A percentile compares a stretch with the other conserved stretches of the same genome.
phyloP scores from a whole-genome alignment of 306 rosid species.

The Pyrus bretschneideri region DNA sequence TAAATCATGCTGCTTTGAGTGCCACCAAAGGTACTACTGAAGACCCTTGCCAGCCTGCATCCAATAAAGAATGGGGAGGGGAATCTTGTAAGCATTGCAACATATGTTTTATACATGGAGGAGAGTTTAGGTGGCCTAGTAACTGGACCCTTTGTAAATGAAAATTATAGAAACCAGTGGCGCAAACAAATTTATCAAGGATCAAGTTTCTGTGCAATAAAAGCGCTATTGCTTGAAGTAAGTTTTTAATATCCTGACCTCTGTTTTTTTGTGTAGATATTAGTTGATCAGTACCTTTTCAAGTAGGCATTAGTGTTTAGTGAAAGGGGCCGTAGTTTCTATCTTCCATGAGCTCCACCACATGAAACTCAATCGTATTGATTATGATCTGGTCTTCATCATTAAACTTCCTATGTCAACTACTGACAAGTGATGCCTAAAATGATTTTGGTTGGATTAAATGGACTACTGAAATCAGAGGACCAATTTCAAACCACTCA shows the following conservation, averaged over 20 bases:
- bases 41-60: slow-evolving; percentile 55
- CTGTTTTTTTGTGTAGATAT: slow-evolving; percentile 6
- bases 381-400: not conserved
- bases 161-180: slow-evolving; percentile 63
- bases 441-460: not conserved
- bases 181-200: slow-evolving; percentile 62
- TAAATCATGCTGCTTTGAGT: slow-evolving; percentile 81
- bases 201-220: slow-evolving; percentile 46
- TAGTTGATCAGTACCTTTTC: not conserved
- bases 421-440: not conserved
- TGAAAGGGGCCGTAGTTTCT: not conserved
- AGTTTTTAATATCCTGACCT: slow-evolving; percentile 28
- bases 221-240: slow-evolving; percentile 68
- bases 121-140: slow-evolving; percentile 68
- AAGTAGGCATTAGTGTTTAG: not conserved
- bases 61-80: slow-evolving; percentile 72
- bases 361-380: not conserved
- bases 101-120: slow-evolving; percentile 72
- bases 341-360: not conserved
- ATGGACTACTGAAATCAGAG: not conserved
- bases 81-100: slow-evolving; percentile 63
- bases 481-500: not conserved
- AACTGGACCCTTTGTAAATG: slow-evolving; percentile 67
- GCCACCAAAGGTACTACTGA: slow-evolving; percentile 82
- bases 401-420: not conserved